Percentiles rank a stretch among this genome's conserved stretches.
Conservation (phyloP, 2,329 filamentous ascomycete genomes). For the Lasiodiplodia hormozganensis region DNA sequence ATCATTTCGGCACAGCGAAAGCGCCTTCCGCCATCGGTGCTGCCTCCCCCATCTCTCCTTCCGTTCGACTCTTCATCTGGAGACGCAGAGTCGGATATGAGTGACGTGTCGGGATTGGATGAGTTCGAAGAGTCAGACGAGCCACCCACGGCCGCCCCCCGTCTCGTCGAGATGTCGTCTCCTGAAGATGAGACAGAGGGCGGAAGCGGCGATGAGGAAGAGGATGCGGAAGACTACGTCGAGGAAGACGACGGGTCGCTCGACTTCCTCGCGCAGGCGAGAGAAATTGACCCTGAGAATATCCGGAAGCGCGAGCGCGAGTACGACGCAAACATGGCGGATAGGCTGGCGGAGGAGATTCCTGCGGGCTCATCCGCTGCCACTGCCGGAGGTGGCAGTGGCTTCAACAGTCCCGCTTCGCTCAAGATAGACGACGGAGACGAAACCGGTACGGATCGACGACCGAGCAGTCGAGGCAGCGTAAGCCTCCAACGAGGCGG, state of each 20-base stretch:
- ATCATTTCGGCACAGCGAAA: constrained; percentile 71
- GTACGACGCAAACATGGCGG: constrained; percentile 55
- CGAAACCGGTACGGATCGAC: constrained; percentile 1
- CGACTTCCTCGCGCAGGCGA: constrained; percentile 55
- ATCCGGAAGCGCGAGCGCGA: constrained; percentile 52
- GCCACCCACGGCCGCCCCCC: constrained; percentile 37
- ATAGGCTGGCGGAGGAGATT: constrained; percentile 57
- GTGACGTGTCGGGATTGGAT: constrained; percentile 43
- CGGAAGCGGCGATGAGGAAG: constrained; percentile 35
- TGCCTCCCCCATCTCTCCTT: constrained; percentile 55
- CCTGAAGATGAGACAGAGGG: not conserved
- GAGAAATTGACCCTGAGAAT: constrained; percentile 50
- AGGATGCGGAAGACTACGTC: constrained; percentile 40
- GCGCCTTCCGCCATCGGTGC: constrained; percentile 57
- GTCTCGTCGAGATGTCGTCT: constrained; percentile 29
- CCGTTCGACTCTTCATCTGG: constrained; percentile 47
- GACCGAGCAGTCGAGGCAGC: constrained; percentile 18
- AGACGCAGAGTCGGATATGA: constrained; percentile 43
- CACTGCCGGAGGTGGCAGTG: constrained; percentile 57
- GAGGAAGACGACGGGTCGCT: constrained; percentile 48
- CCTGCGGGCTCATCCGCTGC: constrained; percentile 56
- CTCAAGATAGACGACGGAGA: not conserved
- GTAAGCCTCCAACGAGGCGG: constrained; percentile 29
- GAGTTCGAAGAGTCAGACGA: constrained; percentile 32
- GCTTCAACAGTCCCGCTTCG: constrained; percentile 50